Conservation (phyloP, 176 grass and related monocot species). For the Eragrostis nindensis region DNA sequence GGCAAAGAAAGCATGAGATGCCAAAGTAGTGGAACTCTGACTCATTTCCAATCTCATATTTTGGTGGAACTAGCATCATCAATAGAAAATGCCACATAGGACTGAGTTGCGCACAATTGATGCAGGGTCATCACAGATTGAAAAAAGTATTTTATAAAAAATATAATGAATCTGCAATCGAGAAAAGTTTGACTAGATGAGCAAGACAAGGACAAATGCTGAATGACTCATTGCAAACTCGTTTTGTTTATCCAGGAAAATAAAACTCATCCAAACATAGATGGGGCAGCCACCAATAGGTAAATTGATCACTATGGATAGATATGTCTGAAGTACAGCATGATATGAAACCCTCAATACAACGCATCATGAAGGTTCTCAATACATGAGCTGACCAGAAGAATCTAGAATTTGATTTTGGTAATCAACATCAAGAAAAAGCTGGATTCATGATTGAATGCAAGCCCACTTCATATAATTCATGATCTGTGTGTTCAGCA, state of each 20-base stretch:
- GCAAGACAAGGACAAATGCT: constrained; percentile 31
- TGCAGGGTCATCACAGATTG: constrained; percentile 28
- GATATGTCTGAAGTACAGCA: constrained; percentile 28
- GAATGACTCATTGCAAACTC: constrained; percentile 46
- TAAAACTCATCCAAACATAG: constrained; percentile 7
- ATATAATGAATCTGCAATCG: constrained; percentile 13
- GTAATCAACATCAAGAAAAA: constrained; percentile 32
- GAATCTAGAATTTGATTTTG: constrained; percentile 25
- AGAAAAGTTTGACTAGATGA: constrained; percentile 38
- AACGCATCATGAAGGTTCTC: constrained; percentile 17
- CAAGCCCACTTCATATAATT: constrained; percentile 45
- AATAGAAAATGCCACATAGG: constrained; percentile 33
- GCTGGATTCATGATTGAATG: constrained; percentile 46
- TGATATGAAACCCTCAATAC: constrained; percentile 35
- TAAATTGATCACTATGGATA: constrained; percentile 22
- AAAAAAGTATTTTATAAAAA: neutral
- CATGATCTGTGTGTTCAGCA: constrained; percentile 34
- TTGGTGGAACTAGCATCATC: constrained; percentile 53
- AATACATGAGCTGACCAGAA: constrained; percentile 36
- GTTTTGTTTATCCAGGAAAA: constrained; percentile 21
- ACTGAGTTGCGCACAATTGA: constrained; percentile 37
- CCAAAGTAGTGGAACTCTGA: constrained; percentile 61
- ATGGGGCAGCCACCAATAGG: constrained; percentile 10
- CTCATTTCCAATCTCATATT: constrained; percentile 52
- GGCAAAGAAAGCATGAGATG: constrained; percentile 56